These are phyloP conservation scores for Chenopodium formosanum DNA, from an alignment of 148 eudicot genomes.

Conservation along the genomic window DNA sequence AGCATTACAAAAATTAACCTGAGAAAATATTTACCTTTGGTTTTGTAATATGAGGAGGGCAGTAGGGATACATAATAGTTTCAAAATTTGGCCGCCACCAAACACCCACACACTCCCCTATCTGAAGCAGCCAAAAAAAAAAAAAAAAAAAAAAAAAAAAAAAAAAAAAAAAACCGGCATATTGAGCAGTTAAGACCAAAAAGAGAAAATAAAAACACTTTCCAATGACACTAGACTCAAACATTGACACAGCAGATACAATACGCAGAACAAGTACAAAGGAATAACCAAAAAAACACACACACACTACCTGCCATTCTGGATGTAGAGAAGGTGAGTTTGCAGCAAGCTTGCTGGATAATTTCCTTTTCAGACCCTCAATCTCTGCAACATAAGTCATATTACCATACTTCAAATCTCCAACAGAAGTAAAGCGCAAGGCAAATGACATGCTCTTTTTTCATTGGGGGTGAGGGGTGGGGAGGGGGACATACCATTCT, in stretches of 20 bases:
- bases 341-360: conserved; percentile 70
- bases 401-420: conserved; percentile 4
- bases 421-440: neutral
- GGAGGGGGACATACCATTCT: conserved; percentile 49
- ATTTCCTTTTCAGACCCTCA: conserved; percentile 74
- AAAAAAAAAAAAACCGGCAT: neutral
- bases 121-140: conserved; percentile 38
- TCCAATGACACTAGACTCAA: neutral
- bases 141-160: neutral
- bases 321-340: conserved; percentile 63
- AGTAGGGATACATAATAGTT: conserved; percentile 70
- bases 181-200: neutral
- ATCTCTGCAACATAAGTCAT: conserved; percentile 42
- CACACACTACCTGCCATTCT: conserved; percentile 67
- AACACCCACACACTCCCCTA: conserved; percentile 78
- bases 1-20: neutral
- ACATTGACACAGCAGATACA: neutral
- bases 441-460: neutral
- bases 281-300: no score
- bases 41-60: conserved; percentile 75
- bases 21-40: conserved; percentile 53
- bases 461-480: neutral
- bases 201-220: neutral
- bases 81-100: conserved; percentile 94
- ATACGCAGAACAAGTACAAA: neutral